Evolutionary conservation across 108 stramenopile genomes (phyloP), one percentile per base, ranked within the genome.

Genomic region (Chaetoceros tenuissimus): DNA sequence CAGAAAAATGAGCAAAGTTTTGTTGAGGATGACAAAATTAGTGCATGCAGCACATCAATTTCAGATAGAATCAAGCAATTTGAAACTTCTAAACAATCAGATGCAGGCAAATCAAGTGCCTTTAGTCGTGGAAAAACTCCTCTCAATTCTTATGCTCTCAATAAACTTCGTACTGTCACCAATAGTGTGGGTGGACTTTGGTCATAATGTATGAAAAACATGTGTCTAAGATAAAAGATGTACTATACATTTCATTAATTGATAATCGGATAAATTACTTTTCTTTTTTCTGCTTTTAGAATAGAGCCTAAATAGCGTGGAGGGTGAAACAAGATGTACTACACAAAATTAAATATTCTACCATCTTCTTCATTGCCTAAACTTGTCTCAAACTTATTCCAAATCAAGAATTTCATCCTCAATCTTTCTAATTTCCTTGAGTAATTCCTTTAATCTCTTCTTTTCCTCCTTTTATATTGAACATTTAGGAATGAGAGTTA

Each of bases 331-430:
- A n/a, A n/a, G n/a, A n/a, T n/a, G n/a, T n/a, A n/a, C n/a, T n/a
- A n/a, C n/a, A n/a, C n/a, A n/a, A n/a, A n/a, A n/a, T n/a, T n/a
- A n/a, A n/a, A n/a, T n/a, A n/a, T n/a, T n/a, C n/a, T n/a, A n/a
- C n/a, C n/a, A n/a, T n/a, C n/a, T n/a, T n/a, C n/a, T n/a, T n/a
- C n/a, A n/a, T n/a, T n/a, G n/a, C n/a, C n/a, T n/a, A n/a, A n/a
- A 40, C 8, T 5, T 40, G 13, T 40, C 34, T 10, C 13, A 40
- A 5, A 10, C 34, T 63, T 51, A 59, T 53, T 59, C 67, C 29
- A 67, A 51, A 48, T 68, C 60, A 46, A 79, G 29, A 7, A 87
- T 51, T 20, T 77, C 76, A 34, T 81, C 70, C 63, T 87, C 86
- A 29, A 84, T 51, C 28, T 63, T 46, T 25, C 67, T 45, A 50